Evolutionary conservation across 1,139 yeast genomes (phyloP).

Genomic region (Yamadazyma diospyri): DNA sequence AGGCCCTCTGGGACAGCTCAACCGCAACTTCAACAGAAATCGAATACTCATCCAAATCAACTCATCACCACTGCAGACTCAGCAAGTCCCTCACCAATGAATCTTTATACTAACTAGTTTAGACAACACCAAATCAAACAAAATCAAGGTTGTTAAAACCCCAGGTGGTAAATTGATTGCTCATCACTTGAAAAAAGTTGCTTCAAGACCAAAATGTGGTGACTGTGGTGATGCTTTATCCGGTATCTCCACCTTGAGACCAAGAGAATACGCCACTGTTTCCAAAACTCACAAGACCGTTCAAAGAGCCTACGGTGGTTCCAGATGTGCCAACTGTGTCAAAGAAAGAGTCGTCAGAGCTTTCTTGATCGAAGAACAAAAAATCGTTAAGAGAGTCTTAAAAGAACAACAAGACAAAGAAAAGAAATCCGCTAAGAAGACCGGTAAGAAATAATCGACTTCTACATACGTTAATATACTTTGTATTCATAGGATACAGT

Average conservation of each 20-base stretch:
- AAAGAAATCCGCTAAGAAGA: constrained; percentile 53
- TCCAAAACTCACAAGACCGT: constrained; percentile 97
- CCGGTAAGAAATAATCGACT: constrained; percentile 33
- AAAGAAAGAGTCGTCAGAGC: constrained; percentile 99
- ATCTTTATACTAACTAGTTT: constrained; percentile 46
- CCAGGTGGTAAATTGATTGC: constrained; percentile 99
- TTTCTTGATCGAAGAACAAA: constrained; percentile 98
- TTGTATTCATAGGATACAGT: constrained; percentile 8
- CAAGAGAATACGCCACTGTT: constrained; percentile 93
- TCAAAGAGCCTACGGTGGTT: constrained; percentile 99
- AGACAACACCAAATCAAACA: constrained; percentile 99
- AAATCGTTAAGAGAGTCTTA: constrained; percentile 97
- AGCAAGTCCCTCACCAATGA: too few species aligned
- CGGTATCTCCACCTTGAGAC: constrained; percentile 93
- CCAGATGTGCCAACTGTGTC: constrained; percentile 97
- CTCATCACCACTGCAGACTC: too few species aligned
- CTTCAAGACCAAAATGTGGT: constrained; percentile 98
- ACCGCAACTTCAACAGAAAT: too few species aligned
- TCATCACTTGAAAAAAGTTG: constrained; percentile 94
- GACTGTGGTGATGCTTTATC: constrained; percentile 92
- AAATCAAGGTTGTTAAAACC: constrained; percentile 98
- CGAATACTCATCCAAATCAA: too few species aligned
- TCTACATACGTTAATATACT: constrained; percentile 10
- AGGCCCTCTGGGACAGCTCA: too few species aligned
- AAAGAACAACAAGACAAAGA: constrained; percentile 92